A percentile compares a stretch with the other conserved stretches of the same genome.
Evolutionary conservation across 768 basidiomycete genomes (phyloP).

Genomic region (Hericium erinaceus): DNA sequence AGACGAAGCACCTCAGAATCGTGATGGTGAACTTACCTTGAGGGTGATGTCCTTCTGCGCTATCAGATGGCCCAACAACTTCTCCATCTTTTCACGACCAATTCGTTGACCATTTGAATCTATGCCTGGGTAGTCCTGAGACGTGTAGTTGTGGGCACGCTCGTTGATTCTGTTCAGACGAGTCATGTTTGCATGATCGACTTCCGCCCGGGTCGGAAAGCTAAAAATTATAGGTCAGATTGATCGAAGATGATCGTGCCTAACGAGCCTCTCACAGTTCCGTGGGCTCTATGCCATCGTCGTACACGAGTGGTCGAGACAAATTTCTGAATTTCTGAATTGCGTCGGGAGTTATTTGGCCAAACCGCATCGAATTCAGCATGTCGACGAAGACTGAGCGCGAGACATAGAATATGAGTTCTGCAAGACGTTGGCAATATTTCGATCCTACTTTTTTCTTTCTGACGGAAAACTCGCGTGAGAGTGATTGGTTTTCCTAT

Average conservation of each 20-base stretch:
- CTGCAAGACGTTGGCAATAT: not conserved
- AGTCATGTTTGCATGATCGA: slow-evolving; percentile 54
- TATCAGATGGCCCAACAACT: slow-evolving; percentile 51
- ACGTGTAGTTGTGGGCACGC: slow-evolving; percentile 28
- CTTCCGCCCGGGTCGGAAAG: slow-evolving; percentile 62
- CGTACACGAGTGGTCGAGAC: slow-evolving; percentile 47
- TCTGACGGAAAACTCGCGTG: slow-evolving; percentile 80
- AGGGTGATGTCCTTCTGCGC: slow-evolving; percentile 30
- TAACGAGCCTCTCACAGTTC: slow-evolving; percentile 46
- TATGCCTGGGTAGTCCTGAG: slow-evolving; percentile 36
- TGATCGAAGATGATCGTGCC: too few species aligned
- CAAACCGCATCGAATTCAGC: slow-evolving; percentile 83
- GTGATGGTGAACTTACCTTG: slow-evolving; percentile 30
- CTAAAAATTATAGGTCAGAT: slow-evolving; percentile 25
- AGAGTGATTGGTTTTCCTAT: slow-evolving; percentile 48
- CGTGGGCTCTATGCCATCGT: slow-evolving; percentile 73
- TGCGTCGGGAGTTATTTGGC: slow-evolving; percentile 39
- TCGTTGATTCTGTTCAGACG: slow-evolving; percentile 39
- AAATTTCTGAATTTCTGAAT: slow-evolving; percentile 44
- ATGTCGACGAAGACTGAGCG: slow-evolving; percentile 58
- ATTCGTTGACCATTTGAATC: slow-evolving; percentile 35
- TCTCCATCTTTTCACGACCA: slow-evolving; percentile 29
- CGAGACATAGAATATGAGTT: not conserved
- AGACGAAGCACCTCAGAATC: not conserved
- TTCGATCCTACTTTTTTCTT: slow-evolving; percentile 52